These are phyloP conservation scores for Yamadazyma spencermartinsiae DNA, from an alignment of 1,139 yeast genomes.

Conservation along the genomic window DNA sequence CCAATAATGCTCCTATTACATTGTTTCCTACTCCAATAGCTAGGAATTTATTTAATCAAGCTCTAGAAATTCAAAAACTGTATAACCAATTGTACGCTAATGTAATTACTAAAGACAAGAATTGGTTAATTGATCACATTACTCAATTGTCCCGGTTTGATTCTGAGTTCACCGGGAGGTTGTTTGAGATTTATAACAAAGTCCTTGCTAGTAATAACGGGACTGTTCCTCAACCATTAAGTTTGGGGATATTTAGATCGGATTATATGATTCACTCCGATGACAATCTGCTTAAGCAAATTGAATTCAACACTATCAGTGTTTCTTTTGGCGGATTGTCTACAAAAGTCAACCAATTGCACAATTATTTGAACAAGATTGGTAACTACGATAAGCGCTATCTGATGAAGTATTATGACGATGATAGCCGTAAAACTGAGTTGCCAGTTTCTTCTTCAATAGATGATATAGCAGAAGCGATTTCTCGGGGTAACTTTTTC, in stretches of 20 bases:
- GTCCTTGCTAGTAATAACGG: slow-evolving; percentile 51
- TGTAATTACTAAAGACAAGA: slow-evolving; percentile 50
- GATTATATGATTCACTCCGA: slow-evolving; percentile 77
- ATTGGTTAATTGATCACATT: slow-evolving; percentile 64
- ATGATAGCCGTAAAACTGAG: slow-evolving; percentile 25
- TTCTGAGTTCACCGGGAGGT: slow-evolving; percentile 75
- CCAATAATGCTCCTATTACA: slow-evolving; percentile 82
- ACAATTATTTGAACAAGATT: slow-evolving; percentile 57
- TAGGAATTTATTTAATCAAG: slow-evolving; percentile 59
- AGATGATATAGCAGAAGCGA: slow-evolving; percentile 62
- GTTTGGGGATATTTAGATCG: slow-evolving; percentile 85
- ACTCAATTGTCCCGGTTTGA: slow-evolving; percentile 60
- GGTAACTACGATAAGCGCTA: slow-evolving; percentile 51
- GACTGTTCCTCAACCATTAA: slow-evolving; percentile 55
- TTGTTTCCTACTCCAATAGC: slow-evolving; percentile 91
- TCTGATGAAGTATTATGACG: slow-evolving; percentile 42
- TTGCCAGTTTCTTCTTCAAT: slow-evolving; percentile 71
- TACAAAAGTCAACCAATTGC: slow-evolving; percentile 74
- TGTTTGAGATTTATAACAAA: slow-evolving; percentile 58
- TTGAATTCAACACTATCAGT: slow-evolving; percentile 93
- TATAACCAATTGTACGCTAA: slow-evolving; percentile 76
- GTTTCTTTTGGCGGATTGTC: slow-evolving; percentile 95
- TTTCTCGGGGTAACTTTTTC: slow-evolving; percentile 63
- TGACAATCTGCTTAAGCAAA: slow-evolving; percentile 67
- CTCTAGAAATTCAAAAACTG: slow-evolving; percentile 62